Base-by-base conservation (phyloP, 495 filamentous ascomycete genomes). In the Penicillium lagena region DNA sequence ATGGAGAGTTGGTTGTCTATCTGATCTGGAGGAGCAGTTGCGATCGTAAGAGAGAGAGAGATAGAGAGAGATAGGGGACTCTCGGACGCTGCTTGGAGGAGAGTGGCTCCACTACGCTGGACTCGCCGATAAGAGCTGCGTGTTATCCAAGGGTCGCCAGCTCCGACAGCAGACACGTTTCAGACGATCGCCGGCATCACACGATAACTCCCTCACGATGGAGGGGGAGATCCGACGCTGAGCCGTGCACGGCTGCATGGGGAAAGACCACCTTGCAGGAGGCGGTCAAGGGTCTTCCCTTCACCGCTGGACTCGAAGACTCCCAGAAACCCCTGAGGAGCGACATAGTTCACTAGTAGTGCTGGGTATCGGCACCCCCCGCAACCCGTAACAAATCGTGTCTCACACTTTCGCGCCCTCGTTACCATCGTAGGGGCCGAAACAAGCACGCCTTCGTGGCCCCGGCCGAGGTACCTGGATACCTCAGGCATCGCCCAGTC, bases 231-330 rank as follows among this genome's bases (percentile, higher is more conserved):
- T 47, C 49, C 31, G 11, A 36, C 40, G 32, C 44, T 46, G 49
- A 51, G 45, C 50, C 56, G 53, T 57, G 54, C 46, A 47, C 49
- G 17, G 35, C 22, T 22, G 13, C 31, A 42, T 30, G 0, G 22
- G 22, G 0, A 22, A 2, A 3, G 22, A 22, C 22, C 3, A 22
- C 22, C 59, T 56, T 48, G 42, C 56, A 59, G 53, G 54, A 56
- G 49, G 65, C 65, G 65, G 65, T 68, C 63, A 64, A 54, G 40
- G 38, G 40, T 27, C 28, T 39, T 10, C 33, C 45, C 52, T 50
- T 59, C 50, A 60, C 58, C 58, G 58, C 58, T 56, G 43, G 40
- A 46, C 34, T 33, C 30, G 32, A 30, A 42, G 5, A 2, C 9
- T 30, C 13, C n/a, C n/a, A n/a, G n/a, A n/a, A n/a, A 28, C 22